phyloP scores from a whole-genome alignment of 2,329 filamentous ascomycete species.

The Arthrobotrys pseudoclavata region DNA sequence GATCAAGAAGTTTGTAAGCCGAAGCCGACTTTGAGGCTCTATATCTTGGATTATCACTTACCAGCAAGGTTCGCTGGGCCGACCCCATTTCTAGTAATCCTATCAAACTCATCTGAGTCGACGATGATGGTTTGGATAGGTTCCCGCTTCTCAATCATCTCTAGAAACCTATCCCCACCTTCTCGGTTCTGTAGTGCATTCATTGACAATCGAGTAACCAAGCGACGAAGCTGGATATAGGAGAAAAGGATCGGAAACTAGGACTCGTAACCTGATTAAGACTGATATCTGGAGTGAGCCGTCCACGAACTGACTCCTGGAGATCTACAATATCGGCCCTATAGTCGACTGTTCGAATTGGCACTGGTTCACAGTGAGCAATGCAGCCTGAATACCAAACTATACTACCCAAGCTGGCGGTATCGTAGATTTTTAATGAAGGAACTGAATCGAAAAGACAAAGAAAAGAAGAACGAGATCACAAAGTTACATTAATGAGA shows the following conservation, averaged over 20 bases:
- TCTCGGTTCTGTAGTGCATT: background rate
- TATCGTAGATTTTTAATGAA: constrained; percentile 1
- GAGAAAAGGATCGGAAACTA: background rate
- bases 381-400: constrained; percentile 11
- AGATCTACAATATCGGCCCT: constrained; percentile 13
- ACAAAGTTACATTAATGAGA: constrained; percentile 14
- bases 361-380: constrained; percentile 26
- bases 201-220: constrained; percentile 20
- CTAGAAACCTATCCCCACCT: constrained; percentile 6
- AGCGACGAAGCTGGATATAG: background rate
- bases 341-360: constrained; percentile 22
- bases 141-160: constrained; percentile 14
- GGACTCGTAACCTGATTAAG: background rate
- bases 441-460: constrained; percentile 17
- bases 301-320: background rate
- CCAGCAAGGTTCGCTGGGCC: background rate
- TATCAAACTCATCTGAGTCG: constrained; percentile 49
- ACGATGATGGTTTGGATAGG: constrained; percentile 42
- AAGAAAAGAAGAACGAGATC: constrained; percentile 9
- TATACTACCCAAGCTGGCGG: constrained; percentile 1
- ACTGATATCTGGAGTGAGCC: constrained; percentile 5
- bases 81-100: constrained; percentile 26
- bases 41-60: constrained; percentile 10
- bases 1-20: background rate
- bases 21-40: background rate